Evolutionary conservation across 2,329 filamentous ascomycete genomes (phyloP), one percentile per base, ranked within the genome.

Genomic region (Parasarocladium wereldwijsianum): DNA sequence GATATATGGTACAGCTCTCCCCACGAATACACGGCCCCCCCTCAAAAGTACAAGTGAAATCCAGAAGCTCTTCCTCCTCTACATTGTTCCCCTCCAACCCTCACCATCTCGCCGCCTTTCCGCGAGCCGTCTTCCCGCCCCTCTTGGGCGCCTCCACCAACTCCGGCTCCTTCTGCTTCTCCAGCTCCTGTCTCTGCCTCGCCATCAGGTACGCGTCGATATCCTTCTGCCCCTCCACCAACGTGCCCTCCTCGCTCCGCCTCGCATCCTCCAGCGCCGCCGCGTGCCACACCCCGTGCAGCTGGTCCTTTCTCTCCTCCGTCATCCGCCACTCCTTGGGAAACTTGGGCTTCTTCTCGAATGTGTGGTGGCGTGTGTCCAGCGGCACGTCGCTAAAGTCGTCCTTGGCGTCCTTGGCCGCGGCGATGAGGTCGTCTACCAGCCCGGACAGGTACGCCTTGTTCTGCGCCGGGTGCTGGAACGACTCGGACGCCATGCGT

Each of bases 401-500:
- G 42, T 98, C 87, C 21, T 59, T 69, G 15, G 67, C 62, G 47
- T 93, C 77, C 62, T 75, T 81, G 34, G 86, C 84, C 47, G 83
- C 75, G 6, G 59, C 61, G 35, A 98, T 58, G 40, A 98, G 58
- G 29, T 64, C 70, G 38, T 77, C 64, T 29, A 96, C 70, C 28
- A 84, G 55, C 43, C 93, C 83, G 31, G 74, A 78, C 14, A 98
- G 65, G 51, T 90, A 90, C n/a, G 83, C 75, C 66, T 96, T 98
- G 62, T 98, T 98, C 60, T 96, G 86, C 12, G 86, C 83, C 48
- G 84, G 79, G 32, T 86, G 81, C 48, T 83, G 74, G 52, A 80
- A 93, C 49, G 76, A 75, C 54, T 96, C 90, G 58, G 80, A 82
- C 49, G 80, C 85, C 68, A 98, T 93, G 57, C 82, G 85, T 43